Evolutionary conservation across 2,329 filamentous ascomycete genomes (phyloP).

Genomic region (Xylaria sp.): DNA sequence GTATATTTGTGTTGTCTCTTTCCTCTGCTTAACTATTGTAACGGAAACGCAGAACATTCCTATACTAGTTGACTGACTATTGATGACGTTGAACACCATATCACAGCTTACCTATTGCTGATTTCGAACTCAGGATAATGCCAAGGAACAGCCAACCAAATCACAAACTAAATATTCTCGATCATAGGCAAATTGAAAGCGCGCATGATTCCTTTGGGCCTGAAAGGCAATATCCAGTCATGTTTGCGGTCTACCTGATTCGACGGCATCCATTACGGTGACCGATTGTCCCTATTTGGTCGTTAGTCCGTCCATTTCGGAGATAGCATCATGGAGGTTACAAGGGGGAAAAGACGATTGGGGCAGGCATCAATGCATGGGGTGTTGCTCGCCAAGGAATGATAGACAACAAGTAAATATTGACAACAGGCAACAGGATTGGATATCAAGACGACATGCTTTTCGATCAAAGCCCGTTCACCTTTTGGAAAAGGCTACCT

Average conservation of each 20-base stretch:
- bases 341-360: neutral
- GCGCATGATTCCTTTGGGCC: no score
- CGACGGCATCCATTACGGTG: neutral
- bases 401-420: neutral
- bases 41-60: neutral
- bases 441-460: neutral
- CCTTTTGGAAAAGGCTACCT: neutral
- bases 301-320: neutral
- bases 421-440: slow-evolving; percentile 7
- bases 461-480: neutral
- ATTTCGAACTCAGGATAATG: neutral
- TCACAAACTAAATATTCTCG: neutral
- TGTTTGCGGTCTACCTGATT: no score
- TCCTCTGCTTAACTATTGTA: neutral
- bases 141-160: neutral
- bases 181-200: neutral
- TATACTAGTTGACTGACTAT: neutral
- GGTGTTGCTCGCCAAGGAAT: neutral
- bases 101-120: neutral
- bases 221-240: no score
- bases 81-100: neutral
- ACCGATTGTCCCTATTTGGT: neutral
- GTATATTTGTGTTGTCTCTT: neutral
- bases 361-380: neutral
- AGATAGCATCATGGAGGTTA: neutral